Evolutionary conservation across 2,329 filamentous ascomycete species (phyloP), one percentile per base, ranked within the genome.

Genomic region (Penicillium sp.): DNA sequence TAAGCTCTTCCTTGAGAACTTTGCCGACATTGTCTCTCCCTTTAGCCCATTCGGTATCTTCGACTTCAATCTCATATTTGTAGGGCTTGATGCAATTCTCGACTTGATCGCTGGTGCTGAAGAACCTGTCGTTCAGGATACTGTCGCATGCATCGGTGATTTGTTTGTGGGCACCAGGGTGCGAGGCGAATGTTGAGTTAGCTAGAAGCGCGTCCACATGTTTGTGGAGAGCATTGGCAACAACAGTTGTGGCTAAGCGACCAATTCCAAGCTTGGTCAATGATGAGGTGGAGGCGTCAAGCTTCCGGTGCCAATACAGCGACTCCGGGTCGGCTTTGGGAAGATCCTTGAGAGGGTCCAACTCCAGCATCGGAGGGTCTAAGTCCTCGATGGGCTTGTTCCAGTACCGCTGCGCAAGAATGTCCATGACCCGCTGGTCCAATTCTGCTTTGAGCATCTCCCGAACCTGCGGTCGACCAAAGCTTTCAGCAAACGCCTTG

Each of bases 21-120:
- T 77, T 79, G 33, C 83, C 80, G 1, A 92, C 86, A 60, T 95
- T 93, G 38, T 95, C 90, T 43, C 92, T 80, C 0, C 90, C 91
- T 53, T 87, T 83, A 3, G 78, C 70, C 93, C 93, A 99, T 68
- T 99, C 95, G 7, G 83, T 78, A 33, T 91, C 88, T 64, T 95
- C 89, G 37, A 99, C 84, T 61, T 99, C 93, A 50, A 99, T 95
- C 55, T 96, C 90, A 60, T 92, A 97, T 68, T 99, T 99, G 77
- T 92, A 99, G 0, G 95, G 93, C 71, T 99, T 99, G 72, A 99
- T 95, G 67, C 92, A 99, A 66, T 97, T 97, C 70, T 99, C 93
- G 1, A 99, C 88, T 72, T 97, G 93, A 64, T 99, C 95, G 55
- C 88, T 93, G 1, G 95, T 99, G 71, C 92, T 93, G 73, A 96